A percentile compares a stretch with the other conserved stretches of the same genome.
phyloP scores from a whole-genome alignment of 129 eudicot species.

The Pittosporum tobira region DNA sequence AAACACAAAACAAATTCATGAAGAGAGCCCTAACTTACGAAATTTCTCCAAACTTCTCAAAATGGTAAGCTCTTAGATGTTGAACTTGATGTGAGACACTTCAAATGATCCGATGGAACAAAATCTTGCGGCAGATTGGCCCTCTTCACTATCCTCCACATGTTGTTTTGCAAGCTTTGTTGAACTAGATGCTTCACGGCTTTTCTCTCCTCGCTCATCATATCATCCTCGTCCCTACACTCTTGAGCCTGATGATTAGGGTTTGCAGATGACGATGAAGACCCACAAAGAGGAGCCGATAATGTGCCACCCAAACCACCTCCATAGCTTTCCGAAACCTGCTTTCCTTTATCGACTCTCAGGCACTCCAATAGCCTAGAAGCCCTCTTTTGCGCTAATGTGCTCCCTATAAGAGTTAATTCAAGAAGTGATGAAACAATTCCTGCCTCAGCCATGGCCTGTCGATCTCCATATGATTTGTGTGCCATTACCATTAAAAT shows the following conservation, averaged over 20 bases:
- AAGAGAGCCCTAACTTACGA: slow-evolving; percentile 7
- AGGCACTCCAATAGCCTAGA: slow-evolving; percentile 74
- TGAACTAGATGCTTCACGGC: slow-evolving; percentile 85
- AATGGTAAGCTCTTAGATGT: slow-evolving; percentile 97
- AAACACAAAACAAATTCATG: background rate
- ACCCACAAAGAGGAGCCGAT: slow-evolving; percentile 59
- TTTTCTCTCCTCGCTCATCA: slow-evolving; percentile 77
- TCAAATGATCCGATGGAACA: slow-evolving; percentile 78
- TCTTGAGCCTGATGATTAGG: slow-evolving; percentile 16
- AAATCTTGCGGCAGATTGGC: slow-evolving; percentile 91
- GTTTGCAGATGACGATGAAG: slow-evolving; percentile 21
- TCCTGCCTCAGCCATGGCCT: slow-evolving; percentile 72
- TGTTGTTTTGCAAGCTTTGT: slow-evolving; percentile 86
- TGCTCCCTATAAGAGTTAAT: slow-evolving; percentile 75
- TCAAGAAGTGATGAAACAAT: slow-evolving; percentile 71
- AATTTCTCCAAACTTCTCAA: slow-evolving; percentile 26
- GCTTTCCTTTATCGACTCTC: slow-evolving; percentile 79
- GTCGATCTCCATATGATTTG: slow-evolving; percentile 69
- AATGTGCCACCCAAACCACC: slow-evolving; percentile 29
- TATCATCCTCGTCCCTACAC: slow-evolving; percentile 25
- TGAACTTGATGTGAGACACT: slow-evolving; percentile 59
- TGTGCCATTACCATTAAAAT: slow-evolving; percentile 94
- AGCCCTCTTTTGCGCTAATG: slow-evolving; percentile 91
- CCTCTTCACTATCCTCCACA: slow-evolving; percentile 82
- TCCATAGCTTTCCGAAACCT: slow-evolving; percentile 42